phyloP scores from a whole-genome alignment of 2,329 filamentous ascomycete genomes.

The Xylaria sp. region DNA sequence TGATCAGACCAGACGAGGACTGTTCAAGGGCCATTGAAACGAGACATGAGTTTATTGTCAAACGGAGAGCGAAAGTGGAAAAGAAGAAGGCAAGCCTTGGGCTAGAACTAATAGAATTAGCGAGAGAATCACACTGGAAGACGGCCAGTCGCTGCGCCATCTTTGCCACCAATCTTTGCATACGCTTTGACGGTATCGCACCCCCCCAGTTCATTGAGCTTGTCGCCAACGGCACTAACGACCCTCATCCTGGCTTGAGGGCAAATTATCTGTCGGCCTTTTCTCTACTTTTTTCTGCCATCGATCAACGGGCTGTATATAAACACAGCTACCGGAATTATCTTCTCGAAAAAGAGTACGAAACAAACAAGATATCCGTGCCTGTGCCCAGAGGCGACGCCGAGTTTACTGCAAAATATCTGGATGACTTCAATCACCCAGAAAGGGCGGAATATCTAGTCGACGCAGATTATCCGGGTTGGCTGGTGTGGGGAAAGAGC shows the following conservation, averaged over 20 bases:
- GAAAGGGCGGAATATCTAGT: conserved; percentile 85
- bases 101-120: conserved; percentile 80
- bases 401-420: conserved; percentile 80
- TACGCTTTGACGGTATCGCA: conserved; percentile 90
- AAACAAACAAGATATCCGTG: conserved; percentile 80
- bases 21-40: conserved; percentile 70
- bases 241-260: conserved; percentile 88
- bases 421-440: conserved; percentile 80
- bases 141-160: conserved; percentile 89
- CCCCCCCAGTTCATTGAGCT: conserved; percentile 85
- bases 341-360: conserved; percentile 80
- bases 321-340: conserved; percentile 89
- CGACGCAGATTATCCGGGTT: conserved; percentile 91
- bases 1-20: conserved; percentile 76
- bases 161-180: conserved; percentile 88
- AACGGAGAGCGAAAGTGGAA: conserved; percentile 82
- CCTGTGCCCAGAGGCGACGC: conserved; percentile 78
- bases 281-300: conserved; percentile 79
- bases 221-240: conserved; percentile 83
- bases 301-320: conserved; percentile 88
- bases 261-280: conserved; percentile 85
- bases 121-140: conserved; percentile 92
- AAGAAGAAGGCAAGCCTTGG: conserved; percentile 83
- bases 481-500: conserved; percentile 93
- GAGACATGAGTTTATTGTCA: conserved; percentile 78